A percentile compares a stretch with the other conserved stretches of the same genome.
phyloP scores from a whole-genome alignment of 2,329 filamentous ascomycete genomes.

The Aschersonia sp. region DNA sequence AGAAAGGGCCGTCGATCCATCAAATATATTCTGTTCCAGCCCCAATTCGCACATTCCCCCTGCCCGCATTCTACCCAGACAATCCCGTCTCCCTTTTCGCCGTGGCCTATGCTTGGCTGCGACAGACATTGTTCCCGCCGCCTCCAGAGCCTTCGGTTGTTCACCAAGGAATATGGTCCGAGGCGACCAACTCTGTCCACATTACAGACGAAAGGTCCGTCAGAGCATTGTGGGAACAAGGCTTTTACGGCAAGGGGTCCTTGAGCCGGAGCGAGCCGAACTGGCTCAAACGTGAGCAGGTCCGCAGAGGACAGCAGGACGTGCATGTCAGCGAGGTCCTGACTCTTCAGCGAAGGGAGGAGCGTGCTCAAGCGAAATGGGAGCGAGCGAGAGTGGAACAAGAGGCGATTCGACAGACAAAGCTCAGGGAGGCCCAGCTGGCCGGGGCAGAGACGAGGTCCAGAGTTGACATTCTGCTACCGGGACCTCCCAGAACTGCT shows the following conservation, averaged over 20 bases:
- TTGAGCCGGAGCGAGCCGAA: constrained; percentile 89
- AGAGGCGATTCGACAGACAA: constrained; percentile 64
- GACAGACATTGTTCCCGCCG: constrained; percentile 54
- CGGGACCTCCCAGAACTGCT: background rate
- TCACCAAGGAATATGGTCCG: constrained; percentile 68
- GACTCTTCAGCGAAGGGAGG: constrained; percentile 62
- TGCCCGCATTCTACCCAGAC: constrained; percentile 79
- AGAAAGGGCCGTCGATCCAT: constrained; percentile 34
- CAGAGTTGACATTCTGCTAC: background rate
- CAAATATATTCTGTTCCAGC: constrained; percentile 71
- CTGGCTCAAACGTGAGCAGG: constrained; percentile 76
- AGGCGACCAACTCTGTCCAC: constrained; percentile 68
- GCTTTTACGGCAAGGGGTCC: constrained; percentile 91
- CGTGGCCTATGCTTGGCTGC: constrained; percentile 62
- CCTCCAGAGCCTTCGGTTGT: constrained; percentile 47
- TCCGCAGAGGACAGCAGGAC: constrained; percentile 48
- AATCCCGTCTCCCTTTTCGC: constrained; percentile 83
- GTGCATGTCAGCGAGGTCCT: constrained; percentile 66
- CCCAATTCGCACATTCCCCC: constrained; percentile 67
- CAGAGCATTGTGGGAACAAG: constrained; percentile 82
- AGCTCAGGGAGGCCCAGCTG: constrained; percentile 27
- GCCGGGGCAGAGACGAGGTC: constrained; percentile 9
- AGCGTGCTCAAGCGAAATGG: constrained; percentile 74
- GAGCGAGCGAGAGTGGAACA: constrained; percentile 81
- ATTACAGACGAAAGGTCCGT: constrained; percentile 64